phyloP scores from a whole-genome alignment of 225 moss, liverwort and hornwort species.

The Pseudisothecium myosuroides region DNA sequence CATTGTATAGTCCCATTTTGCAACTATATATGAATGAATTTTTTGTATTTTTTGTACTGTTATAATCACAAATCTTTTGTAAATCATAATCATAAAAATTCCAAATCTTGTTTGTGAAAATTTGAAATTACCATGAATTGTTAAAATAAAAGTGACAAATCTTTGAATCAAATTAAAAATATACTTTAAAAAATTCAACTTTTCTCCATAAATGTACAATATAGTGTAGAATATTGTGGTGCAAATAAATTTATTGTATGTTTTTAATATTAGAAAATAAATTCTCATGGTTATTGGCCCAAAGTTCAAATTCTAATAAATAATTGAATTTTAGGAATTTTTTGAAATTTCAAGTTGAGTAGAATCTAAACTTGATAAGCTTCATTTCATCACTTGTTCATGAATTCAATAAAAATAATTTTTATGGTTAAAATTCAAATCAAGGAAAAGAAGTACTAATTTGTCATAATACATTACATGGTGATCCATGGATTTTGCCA shows the following conservation, averaged over 20 bases:
- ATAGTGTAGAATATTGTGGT: not conserved
- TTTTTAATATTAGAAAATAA: not conserved
- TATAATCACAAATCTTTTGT: not conserved
- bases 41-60: not conserved
- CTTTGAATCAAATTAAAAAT: not conserved
- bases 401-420: not conserved
- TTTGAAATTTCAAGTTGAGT: not conserved
- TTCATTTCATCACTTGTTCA: not conserved
- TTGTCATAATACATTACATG: not conserved
- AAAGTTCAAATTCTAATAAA: not conserved
- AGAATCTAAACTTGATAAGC: not conserved
- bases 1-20: too few relatives aligned
- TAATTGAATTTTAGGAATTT: not conserved
- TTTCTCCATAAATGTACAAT: too few relatives aligned
- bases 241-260: too few relatives aligned
- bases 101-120: not conserved
- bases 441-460: rapidly evolving
- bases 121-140: not conserved
- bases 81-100: not conserved
- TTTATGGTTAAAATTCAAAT: not conserved
- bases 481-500: not conserved
- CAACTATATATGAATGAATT: too few relatives aligned
- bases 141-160: not conserved
- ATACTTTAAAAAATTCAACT: too few relatives aligned
- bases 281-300: not conserved